These are phyloP conservation scores for Pinus tabuliformis DNA, from an alignment of 75 land plant genomes.

Conservation along the genomic window DNA sequence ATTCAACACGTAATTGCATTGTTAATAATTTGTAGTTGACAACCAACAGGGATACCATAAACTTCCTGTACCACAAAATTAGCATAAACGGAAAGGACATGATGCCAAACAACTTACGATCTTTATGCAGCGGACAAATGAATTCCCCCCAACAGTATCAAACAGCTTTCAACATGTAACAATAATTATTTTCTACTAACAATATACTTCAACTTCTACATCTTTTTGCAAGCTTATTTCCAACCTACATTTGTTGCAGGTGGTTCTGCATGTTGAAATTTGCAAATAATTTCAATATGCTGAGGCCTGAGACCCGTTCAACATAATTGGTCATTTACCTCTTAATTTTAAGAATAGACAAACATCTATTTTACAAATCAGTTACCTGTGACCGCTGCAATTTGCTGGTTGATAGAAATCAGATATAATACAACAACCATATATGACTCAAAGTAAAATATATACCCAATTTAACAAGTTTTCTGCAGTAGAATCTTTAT, in stretches of 20 bases:
- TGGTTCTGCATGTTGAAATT: constrained; percentile 1
- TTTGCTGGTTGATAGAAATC: background rate
- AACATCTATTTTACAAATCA: background rate
- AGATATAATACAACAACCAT: background rate
- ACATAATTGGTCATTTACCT: background rate
- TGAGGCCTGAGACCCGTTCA: background rate
- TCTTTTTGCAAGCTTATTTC: background rate
- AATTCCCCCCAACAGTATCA: background rate
- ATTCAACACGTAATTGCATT: background rate
- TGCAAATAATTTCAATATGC: background rate
- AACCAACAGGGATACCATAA: background rate
- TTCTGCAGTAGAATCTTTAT: background rate
- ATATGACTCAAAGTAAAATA: background rate
- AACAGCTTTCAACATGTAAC: background rate
- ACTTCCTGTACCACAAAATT: background rate
- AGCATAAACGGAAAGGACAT: background rate
- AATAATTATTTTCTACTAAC: background rate
- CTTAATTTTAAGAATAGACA: background rate
- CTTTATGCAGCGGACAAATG: background rate
- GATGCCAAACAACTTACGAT: background rate
- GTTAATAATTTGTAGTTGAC: background rate
- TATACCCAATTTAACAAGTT: too few species aligned
- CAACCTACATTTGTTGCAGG: background rate
- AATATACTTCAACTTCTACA: background rate
- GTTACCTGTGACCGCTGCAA: too few species aligned